phyloP scores from a whole-genome alignment of 352 stramenopile genomes.

The Pythium myriotylum region DNA sequence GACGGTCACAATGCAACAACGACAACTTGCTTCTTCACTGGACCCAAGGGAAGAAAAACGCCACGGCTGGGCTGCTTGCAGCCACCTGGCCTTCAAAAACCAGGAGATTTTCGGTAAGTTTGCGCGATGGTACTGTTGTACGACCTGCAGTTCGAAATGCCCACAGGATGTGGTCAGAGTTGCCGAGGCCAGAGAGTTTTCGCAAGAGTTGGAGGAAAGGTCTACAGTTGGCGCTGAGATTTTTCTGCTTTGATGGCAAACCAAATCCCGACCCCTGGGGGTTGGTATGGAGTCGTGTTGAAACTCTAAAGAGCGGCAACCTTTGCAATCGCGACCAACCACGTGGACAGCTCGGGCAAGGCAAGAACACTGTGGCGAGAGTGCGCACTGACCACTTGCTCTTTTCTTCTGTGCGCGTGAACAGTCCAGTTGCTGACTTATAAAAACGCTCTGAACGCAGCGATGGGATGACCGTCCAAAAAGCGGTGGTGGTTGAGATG shows the following conservation, averaged over 20 bases:
- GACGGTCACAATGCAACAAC: slow-evolving; percentile 19
- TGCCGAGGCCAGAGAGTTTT: neutral
- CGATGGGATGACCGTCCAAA: neutral
- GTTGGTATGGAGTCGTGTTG: neutral
- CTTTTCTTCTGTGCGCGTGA: slow-evolving; percentile 15
- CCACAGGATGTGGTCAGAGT: no score
- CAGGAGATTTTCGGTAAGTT: no score
- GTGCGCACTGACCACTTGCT: slow-evolving; percentile 15
- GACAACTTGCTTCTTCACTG: slow-evolving; percentile 23
- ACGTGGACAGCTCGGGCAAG: neutral
- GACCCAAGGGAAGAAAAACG: slow-evolving; percentile 15
- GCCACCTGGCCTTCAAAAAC: no score
- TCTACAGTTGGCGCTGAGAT: no score
- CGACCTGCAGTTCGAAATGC: no score
- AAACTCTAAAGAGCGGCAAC: neutral
- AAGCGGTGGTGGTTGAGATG: slow-evolving; percentile 18
- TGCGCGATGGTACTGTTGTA: no score
- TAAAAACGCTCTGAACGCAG: slow-evolving; percentile 20
- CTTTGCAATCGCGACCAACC: neutral
- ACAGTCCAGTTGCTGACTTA: slow-evolving; percentile 15
- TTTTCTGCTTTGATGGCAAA: no score
- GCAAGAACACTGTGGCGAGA: slow-evolving; percentile 22
- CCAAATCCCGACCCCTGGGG: no score
- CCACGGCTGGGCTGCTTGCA: no score
- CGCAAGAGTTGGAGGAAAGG: no score